Evolutionary conservation across 2,329 filamentous ascomycete genomes (phyloP).

Genomic region (Daldinia eschscholtzii): DNA sequence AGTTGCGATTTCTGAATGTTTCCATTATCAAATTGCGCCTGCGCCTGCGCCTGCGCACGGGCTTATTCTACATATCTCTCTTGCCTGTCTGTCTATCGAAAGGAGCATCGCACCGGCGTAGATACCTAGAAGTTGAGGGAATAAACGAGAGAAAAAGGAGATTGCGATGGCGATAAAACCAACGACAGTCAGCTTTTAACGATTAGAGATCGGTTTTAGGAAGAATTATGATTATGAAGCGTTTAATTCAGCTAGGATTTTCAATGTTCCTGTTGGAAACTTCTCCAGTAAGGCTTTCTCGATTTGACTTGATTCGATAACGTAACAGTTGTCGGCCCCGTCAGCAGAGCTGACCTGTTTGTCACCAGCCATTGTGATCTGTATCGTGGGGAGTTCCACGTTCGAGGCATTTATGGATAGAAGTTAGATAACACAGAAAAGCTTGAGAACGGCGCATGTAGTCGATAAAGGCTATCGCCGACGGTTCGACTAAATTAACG

Average conservation of each 20-base stretch:
- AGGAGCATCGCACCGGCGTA: neutral
- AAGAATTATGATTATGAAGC: neutral
- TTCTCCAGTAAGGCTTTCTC: neutral
- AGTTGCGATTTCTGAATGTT: neutral
- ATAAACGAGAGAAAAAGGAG: slow-evolving; percentile 7
- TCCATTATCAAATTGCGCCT: neutral
- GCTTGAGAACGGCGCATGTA: neutral
- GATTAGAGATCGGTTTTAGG: slow-evolving; percentile 7
- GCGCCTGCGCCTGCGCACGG: neutral
- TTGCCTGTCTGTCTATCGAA: neutral
- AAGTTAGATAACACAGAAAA: neutral
- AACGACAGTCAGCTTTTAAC: slow-evolving; percentile 2
- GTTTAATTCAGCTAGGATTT: slow-evolving; percentile 5
- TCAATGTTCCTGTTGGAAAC: slow-evolving; percentile 1
- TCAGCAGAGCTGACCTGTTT: slow-evolving; percentile 29
- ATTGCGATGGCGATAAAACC: neutral
- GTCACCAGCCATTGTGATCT: slow-evolving; percentile 19
- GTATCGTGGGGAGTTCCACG: slow-evolving; percentile 25
- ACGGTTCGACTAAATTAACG: neutral
- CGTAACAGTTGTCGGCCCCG: slow-evolving; percentile 28
- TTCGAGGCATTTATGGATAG: slow-evolving; percentile 17
- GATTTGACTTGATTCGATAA: slow-evolving; percentile 30
- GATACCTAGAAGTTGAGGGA: neutral
- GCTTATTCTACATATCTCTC: neutral
- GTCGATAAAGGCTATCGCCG: slow-evolving; percentile 2